Evolutionary conservation across 2,329 filamentous ascomycete species (phyloP), one percentile per base, ranked within the genome.

Genomic region (Periconia macrospinosa): DNA sequence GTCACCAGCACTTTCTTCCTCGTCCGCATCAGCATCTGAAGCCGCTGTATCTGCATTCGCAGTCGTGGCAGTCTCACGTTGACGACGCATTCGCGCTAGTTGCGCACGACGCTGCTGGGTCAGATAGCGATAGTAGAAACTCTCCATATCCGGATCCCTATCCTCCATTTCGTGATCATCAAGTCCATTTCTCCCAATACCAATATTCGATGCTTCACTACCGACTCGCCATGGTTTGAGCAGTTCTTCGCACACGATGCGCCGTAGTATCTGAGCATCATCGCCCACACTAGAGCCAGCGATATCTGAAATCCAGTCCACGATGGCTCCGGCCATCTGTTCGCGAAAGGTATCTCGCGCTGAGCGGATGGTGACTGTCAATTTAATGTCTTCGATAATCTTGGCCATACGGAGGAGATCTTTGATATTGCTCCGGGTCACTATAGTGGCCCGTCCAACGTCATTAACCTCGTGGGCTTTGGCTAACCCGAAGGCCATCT

Each of bases 251-350:
- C 94, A 99, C 40, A 99, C 85, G 7, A 89, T 86, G 48, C 86
- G 87, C 37, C 92, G 85, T 42, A 99, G 79, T 17, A 97, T 86
- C 55, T 90, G 81, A 57, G 86, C 84, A 67, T 99, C 91, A 30
- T 85, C 80, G 1, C 91, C 91, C 45, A 96, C 89, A 49, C 86
- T 89, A 73, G 92, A 97, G 30, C 92, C 92, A 8, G 92, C 85
- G 65, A 99, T 95, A 73, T 99, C 95, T 49, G 87, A 84, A 18
- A 99, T 82, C 95, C 95, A 99, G 65, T 97, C 92, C 50, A 99
- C 89, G 56, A 99, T 93, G 15, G 92, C 91, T n/a, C 90, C 92
- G 65, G 92, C 97, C 95, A 99, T 99, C 71, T 97, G 90, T 71
- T 99, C 94, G 54, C 94, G 85, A 76, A 97, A 99, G 0, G 92